Base-by-base conservation (phyloP, 192 early-diverging fungal species). In the Spinellus fusiger region DNA sequence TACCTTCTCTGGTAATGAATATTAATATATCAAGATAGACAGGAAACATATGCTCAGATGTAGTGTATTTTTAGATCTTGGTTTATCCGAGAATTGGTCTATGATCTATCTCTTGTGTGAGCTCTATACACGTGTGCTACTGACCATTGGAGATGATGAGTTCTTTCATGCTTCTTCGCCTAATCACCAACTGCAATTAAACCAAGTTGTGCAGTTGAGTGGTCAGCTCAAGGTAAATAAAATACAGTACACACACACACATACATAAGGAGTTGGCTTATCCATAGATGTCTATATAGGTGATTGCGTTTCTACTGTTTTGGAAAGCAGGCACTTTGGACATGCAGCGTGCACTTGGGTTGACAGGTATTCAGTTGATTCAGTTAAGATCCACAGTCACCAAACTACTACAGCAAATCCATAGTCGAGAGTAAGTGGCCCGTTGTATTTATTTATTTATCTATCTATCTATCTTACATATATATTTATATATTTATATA, bases 71-170 rank as follows among this genome's bases (percentile, higher is more conserved):
- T 1, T 48, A 56, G 82, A 85, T 38, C 48, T 70, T 4, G 8
- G 16, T 3, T 69, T 73, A 54, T 46, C 69, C 9, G 65, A 65
- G 6, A 70, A 83, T 28, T 91, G 86, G 87, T 65, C 63, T 9
- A 54, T 86, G 15, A 58, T 93, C 20, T 76, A 83, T 15, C 73
- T 95, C 8, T 61, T 93, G 16, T 83, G 85, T 47, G 92, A 95
- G 60, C 62, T 89, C 5, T 82, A 89, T 50, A 83, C 79, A 66
- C 78, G 84, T 27, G 71, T 87, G 66, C 64, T 98, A 10, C 69
- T 87, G 52, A 93, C 88, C 0, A 81, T 91, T 40, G 88, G 89
- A 12, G 95, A 98, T 70, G 87, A 93, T 50, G 93, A 98, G 71
- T 82, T 96, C 61, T 86, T 89, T 61, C 76, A 83, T 46, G 68